These are phyloP conservation scores for Stylosanthes scabra DNA, from an alignment of 331 rosid species.

Conservation along the genomic window DNA sequence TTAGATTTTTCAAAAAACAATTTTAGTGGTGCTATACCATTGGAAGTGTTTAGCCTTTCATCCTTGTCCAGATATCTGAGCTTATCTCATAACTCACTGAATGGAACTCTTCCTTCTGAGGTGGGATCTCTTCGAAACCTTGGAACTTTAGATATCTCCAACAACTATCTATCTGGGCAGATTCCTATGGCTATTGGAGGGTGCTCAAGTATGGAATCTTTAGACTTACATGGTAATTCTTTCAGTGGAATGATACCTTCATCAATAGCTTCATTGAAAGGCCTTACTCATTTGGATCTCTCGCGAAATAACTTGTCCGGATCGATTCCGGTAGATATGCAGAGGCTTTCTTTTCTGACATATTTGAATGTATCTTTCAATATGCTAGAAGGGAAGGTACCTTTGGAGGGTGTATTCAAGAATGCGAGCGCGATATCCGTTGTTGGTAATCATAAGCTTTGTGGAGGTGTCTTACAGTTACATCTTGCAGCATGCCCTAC, in stretches of 20 bases:
- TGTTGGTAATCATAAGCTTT: not conserved
- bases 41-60: not conserved
- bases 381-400: not conserved
- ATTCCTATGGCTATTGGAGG: slow-evolving; percentile 17
- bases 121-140: slow-evolving; percentile 7
- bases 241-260: slow-evolving; percentile 23
- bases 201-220: slow-evolving; percentile 7
- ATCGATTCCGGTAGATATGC: slow-evolving; percentile 17
- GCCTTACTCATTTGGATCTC: slow-evolving; percentile 7
- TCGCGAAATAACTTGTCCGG: slow-evolving; percentile 30
- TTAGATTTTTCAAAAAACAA: slow-evolving; percentile 23
- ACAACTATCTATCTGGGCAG: slow-evolving; percentile 8
- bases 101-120: not conserved
- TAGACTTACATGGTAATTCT: slow-evolving; percentile 2
- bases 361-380: slow-evolving; percentile 1
- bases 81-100: slow-evolving; percentile 25
- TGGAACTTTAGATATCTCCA: not conserved
- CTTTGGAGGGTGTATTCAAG: not conserved
- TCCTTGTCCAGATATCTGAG: not conserved
- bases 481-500: not conserved
- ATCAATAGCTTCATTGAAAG: slow-evolving; percentile 21
- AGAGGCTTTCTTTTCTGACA: not conserved
- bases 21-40: slow-evolving; percentile 26
- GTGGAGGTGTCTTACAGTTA: not conserved
- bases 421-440: not conserved